Evolutionary conservation across 306 rosid species (phyloP), one percentile per base, ranked within the genome.

Genomic region (Castanopsis chinensis): DNA sequence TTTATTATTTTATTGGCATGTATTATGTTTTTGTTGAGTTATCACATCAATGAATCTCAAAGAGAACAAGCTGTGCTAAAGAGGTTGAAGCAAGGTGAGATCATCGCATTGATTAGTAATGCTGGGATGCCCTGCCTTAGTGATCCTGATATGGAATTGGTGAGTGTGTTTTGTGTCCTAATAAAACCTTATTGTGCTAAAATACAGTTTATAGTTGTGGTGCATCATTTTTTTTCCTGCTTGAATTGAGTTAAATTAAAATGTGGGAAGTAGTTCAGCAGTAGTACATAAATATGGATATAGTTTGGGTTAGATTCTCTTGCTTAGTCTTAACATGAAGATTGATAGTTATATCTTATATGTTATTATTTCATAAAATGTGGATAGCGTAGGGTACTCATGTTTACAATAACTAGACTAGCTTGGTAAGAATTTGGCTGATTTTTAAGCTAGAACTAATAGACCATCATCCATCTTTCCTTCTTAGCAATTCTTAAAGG

Each of bases 61-160:
- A 88, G 98, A 82, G 99, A 89, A 45, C 93, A 88, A 67, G 78
- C 86, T 25, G 99, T 95, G 85, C 81, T 95, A 65, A 91, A 27
- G 90, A 89, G 98, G 90, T 77, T 93, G 86, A 93, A 91, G 81
- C 79, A 90, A 85, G 97, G 98, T 68, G 98, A 93, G 72, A 81
- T 93, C 57, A 92, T 95, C 27, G 98, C 99, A 14, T 86, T 93
- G 60, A 90, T 93, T 45, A 90, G 88, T 71, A 98, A 95, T 63
- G 98, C 98, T 6, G 99, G 99, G 80, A 93, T 92, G 5, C 98
- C 97, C 0, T 97, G 98, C 70, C 91, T 95, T 65, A 89, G 96
- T 78, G 99, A 93, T 89, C 99, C 99, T 67, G 98, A 97, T 63
- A 85, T 79, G 30, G 96, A 90, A 76, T 87, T 93, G 96, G 98